These are phyloP conservation scores for Asterionellopsis glacialis DNA, from an alignment of 108 stramenopile genomes.

Conservation along the genomic window DNA sequence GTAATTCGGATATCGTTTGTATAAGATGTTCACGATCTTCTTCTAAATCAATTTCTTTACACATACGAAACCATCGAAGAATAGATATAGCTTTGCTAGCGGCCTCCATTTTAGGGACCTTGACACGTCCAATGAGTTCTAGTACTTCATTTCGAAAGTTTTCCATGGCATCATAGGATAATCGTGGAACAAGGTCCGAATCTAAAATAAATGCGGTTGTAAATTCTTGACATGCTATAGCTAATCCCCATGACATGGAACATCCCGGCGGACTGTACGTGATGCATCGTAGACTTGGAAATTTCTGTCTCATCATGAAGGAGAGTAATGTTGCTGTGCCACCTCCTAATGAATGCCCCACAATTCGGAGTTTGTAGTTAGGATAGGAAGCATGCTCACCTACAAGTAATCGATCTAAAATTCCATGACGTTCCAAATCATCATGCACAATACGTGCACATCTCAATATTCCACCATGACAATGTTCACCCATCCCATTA, in stretches of 20 bases:
- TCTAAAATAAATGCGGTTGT: constrained; percentile 79
- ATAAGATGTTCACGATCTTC: constrained; percentile 36
- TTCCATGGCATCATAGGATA: constrained; percentile 74
- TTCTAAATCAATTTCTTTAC: constrained; percentile 32
- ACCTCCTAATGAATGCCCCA: constrained; percentile 94
- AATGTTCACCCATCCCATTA: constrained; percentile 75
- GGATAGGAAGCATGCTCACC: constrained; percentile 52
- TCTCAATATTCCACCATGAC: constrained; percentile 80
- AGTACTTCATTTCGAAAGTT: constrained; percentile 79
- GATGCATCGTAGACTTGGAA: constrained; percentile 66
- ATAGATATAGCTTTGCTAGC: not conserved
- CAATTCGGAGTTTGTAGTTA: constrained; percentile 75
- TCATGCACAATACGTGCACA: constrained; percentile 73
- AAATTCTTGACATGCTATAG: constrained; percentile 56
- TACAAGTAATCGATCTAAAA: constrained; percentile 54
- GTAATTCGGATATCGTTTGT: constrained; percentile 49
- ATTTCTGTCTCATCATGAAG: constrained; percentile 74
- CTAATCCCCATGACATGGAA: constrained; percentile 78
- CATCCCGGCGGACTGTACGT: constrained; percentile 90
- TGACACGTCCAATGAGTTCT: constrained; percentile 73
- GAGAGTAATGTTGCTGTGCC: constrained; percentile 82
- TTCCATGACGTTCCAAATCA: constrained; percentile 70
- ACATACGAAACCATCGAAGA: constrained; percentile 9
- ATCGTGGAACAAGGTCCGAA: constrained; percentile 85
- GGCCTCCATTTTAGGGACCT: constrained; percentile 77